phyloP scores from a whole-genome alignment of 1,139 yeast genomes.

The Geotrichum candidum region DNA sequence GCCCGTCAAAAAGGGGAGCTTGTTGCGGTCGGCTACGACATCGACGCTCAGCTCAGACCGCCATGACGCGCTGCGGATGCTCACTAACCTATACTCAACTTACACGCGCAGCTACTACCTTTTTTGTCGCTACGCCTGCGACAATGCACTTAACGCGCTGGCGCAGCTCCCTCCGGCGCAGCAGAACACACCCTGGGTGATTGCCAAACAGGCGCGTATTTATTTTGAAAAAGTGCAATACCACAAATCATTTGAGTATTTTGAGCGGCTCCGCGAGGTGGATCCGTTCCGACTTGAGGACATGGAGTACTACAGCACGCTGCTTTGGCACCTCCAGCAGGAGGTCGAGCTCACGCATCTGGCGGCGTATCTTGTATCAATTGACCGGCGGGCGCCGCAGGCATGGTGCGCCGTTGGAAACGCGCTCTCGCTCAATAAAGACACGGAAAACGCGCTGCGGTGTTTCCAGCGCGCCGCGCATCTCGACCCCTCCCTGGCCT shows the following conservation, averaged over 20 bases:
- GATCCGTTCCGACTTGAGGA: conserved; percentile 82
- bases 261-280: conserved; percentile 52
- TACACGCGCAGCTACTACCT: conserved; percentile 65
- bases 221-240: conserved; percentile 88
- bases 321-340: conserved; percentile 87
- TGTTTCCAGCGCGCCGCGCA: conserved; percentile 79
- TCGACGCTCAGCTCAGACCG: conserved; percentile 4
- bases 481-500: conserved; percentile 47
- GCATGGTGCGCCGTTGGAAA: conserved; percentile 95
- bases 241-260: conserved; percentile 63
- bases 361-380: conserved; percentile 73
- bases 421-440: conserved; percentile 73
- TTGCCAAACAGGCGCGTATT: conserved; percentile 69
- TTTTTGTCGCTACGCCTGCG: conserved; percentile 66
- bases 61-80: conserved; percentile 11
- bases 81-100: conserved; percentile 49
- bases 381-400: conserved; percentile 61
- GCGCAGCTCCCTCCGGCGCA: conserved; percentile 59
- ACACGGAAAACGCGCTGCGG: conserved; percentile 84
- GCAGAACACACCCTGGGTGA: conserved; percentile 77
- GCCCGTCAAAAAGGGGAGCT: background rate
- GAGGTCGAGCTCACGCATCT: conserved; percentile 74
- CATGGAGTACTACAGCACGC: conserved; percentile 86
- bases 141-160: conserved; percentile 67
- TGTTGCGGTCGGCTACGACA: conserved; percentile 6